phyloP scores from a whole-genome alignment of 805 yeast genomes.

The Spathaspora boniae region DNA sequence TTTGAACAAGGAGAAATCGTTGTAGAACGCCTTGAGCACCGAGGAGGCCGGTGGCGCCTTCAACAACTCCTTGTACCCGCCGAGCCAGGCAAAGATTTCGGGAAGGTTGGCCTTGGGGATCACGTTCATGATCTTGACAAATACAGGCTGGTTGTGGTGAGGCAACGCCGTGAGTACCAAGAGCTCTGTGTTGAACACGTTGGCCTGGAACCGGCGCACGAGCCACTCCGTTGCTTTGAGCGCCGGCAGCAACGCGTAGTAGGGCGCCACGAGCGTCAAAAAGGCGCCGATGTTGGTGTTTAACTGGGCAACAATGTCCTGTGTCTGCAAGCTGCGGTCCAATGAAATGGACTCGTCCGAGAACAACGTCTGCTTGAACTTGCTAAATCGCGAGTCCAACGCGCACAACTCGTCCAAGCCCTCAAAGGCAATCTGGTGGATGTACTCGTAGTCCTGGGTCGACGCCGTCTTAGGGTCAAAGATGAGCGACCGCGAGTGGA shows the following conservation, averaged over 20 bases:
- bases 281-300: conserved; percentile 74
- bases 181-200: conserved; percentile 73
- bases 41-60: conserved; percentile 66
- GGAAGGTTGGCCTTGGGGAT: conserved; percentile 62
- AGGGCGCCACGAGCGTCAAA: conserved; percentile 69
- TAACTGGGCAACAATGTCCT: conserved; percentile 71
- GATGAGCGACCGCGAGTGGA: conserved; percentile 85
- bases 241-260: conserved; percentile 71
- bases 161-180: conserved; percentile 73
- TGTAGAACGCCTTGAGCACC: conserved; percentile 63
- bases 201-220: conserved; percentile 83
- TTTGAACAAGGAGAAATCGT: conserved; percentile 64
- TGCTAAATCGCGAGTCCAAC: conserved; percentile 71
- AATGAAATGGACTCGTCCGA: conserved; percentile 74
- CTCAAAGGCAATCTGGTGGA: conserved; percentile 66
- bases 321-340: conserved; percentile 79
- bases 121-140: conserved; percentile 71
- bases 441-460: conserved; percentile 87
- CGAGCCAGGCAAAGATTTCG: conserved; percentile 70
- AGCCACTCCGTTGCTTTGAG: conserved; percentile 91
- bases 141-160: conserved; percentile 71
- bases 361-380: conserved; percentile 71
- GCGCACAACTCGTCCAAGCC: conserved; percentile 71
- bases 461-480: conserved; percentile 86
- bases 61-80: conserved; percentile 60